Base-by-base conservation (phyloP, 2,329 filamentous ascomycete species). In the Alternaria longipes region DNA sequence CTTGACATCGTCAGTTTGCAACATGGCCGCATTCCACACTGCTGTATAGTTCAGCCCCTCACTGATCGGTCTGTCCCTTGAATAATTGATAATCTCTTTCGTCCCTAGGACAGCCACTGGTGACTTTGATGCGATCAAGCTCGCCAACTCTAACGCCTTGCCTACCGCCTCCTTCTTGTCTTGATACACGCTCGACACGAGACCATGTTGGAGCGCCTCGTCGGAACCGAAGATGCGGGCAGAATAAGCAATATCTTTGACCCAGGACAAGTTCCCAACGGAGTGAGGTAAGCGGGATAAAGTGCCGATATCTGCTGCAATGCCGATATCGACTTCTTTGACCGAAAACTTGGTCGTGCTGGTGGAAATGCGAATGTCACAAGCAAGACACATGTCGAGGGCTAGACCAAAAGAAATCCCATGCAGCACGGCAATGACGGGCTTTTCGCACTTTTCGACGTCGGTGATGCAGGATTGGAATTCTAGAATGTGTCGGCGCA, bases 371-470 rank as follows among this genome's bases (percentile, higher is more conserved):
- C 91, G 87, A 57, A 94, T 85, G 76, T 94, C 91, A 67, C 88
- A 87, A 71, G 88, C 88, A 67, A 86, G 87, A 30, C 87, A 83
- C 59, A 93, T 84, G 62, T 81, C 79, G 51, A 81, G 67, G 1
- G 78, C 79, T 1, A 81, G 72, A 7, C 79, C 79, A 54, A 70
- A 80, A 12, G 65, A 54, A 5, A 76, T 70, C 8, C 75, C 75
- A 60, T 81, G 79, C 22, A 80, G 63, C 9, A 80, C 62, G 9
- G 65, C 67, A 22, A 81, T 75, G 24, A 77, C 69, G 45, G 76
- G 90, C 81, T 98, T 98, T 81, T 95, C 91, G 80, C 94, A 98
- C 69, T 86, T 89, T 78, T 97, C 94, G 54, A 97, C 82, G 14
- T 89, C 85, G 1, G 84, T 85, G 64, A 99, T 89, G 72, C 89